phyloP scores from a whole-genome alignment of 2,329 filamentous ascomycete genomes.

The Penicillium janthinellum region DNA sequence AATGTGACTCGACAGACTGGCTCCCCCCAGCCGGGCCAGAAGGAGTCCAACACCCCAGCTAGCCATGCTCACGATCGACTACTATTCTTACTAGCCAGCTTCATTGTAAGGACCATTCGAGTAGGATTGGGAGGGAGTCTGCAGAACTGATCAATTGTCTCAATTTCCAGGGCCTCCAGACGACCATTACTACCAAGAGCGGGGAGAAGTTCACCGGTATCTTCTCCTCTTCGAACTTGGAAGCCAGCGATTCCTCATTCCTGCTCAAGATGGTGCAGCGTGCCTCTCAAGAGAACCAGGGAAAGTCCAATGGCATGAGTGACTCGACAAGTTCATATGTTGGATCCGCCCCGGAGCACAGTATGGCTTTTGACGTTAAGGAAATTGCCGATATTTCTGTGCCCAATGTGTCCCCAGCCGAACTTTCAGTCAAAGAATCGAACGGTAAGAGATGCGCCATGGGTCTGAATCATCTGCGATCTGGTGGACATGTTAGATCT shows the following conservation, averaged over 20 bases:
- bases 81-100: conserved; percentile 60
- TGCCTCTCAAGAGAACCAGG: conserved; percentile 40
- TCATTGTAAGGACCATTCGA: conserved; percentile 53
- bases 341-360: conserved; percentile 48
- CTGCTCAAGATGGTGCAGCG: conserved; percentile 68
- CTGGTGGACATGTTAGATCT: neutral
- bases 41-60: conserved; percentile 57
- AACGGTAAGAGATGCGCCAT: conserved; percentile 55
- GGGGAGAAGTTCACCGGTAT: conserved; percentile 65
- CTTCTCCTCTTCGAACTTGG: conserved; percentile 58
- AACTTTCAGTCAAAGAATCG: conserved; percentile 53
- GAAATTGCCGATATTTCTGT: conserved; percentile 61
- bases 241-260: conserved; percentile 56
- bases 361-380: conserved; percentile 63
- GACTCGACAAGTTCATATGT: conserved; percentile 43
- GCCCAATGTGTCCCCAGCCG: conserved; percentile 55
- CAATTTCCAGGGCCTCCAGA: conserved; percentile 54
- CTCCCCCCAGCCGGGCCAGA: conserved; percentile 43
- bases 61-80: conserved; percentile 63
- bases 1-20: conserved; percentile 47
- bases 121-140: neutral
- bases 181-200: conserved; percentile 59
- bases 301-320: conserved; percentile 46
- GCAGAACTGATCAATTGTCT: conserved; percentile 18
- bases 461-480: neutral